These are phyloP conservation scores for Daldinia decipiens DNA, from an alignment of 495 filamentous ascomycete species.

Conservation along the genomic window DNA sequence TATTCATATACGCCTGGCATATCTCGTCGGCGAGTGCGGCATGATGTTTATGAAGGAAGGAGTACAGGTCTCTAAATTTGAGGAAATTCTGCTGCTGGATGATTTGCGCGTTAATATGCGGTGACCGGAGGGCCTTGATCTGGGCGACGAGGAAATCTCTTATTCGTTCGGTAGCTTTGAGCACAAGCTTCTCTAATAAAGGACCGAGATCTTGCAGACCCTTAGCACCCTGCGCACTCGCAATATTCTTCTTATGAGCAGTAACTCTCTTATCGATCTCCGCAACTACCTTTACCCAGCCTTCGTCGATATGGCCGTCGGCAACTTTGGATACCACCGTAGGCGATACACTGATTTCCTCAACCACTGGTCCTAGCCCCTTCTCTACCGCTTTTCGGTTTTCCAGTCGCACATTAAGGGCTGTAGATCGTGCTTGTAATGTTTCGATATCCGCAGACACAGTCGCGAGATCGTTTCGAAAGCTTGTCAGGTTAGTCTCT, in stretches of 20 bases:
- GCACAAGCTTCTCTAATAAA: slow-evolving; percentile 80
- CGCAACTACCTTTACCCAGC: slow-evolving; percentile 84
- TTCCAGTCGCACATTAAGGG: slow-evolving; percentile 85
- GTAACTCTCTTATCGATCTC: slow-evolving; percentile 83
- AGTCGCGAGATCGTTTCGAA: slow-evolving; percentile 87
- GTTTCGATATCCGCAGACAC: slow-evolving; percentile 96
- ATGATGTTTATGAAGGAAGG: slow-evolving; percentile 83
- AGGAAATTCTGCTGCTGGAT: slow-evolving; percentile 92
- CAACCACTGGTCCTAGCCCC: slow-evolving; percentile 86
- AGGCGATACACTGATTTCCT: slow-evolving; percentile 89
- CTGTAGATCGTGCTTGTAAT: slow-evolving; percentile 83
- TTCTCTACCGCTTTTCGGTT: slow-evolving; percentile 92
- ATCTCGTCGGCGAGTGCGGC: slow-evolving; percentile 84
- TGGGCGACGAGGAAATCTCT: slow-evolving; percentile 92
- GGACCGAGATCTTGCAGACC: slow-evolving; percentile 85
- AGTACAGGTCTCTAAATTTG: slow-evolving; percentile 84
- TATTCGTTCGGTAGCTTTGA: slow-evolving; percentile 94
- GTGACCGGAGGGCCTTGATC: slow-evolving; percentile 90
- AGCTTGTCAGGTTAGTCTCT: slow-evolving; percentile 88
- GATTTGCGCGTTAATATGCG: slow-evolving; percentile 94
- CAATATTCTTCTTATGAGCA: slow-evolving; percentile 71
- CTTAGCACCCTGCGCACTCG: slow-evolving; percentile 71
- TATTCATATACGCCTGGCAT: slow-evolving; percentile 93
- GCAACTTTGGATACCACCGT: slow-evolving; percentile 80
- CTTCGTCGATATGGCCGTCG: slow-evolving; percentile 89